Evolutionary conservation across 2,329 filamentous ascomycete genomes (phyloP).

Genomic region (Venturia nashicola): DNA sequence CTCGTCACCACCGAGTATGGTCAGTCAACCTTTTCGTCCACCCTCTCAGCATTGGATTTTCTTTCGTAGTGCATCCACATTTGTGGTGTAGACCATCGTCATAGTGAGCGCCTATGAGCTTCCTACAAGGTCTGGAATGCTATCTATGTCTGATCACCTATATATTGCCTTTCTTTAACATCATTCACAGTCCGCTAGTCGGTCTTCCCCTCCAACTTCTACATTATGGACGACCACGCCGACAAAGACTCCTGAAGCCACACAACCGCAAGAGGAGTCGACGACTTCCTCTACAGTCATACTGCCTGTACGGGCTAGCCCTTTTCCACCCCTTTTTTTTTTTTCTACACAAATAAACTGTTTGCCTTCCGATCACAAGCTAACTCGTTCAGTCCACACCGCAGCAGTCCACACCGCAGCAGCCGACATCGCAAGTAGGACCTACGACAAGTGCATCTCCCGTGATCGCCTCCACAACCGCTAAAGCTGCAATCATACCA

Average conservation of each 20-base stretch:
- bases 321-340: too few relatives aligned
- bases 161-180: not conserved
- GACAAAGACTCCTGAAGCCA: not conserved
- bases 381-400: not conserved
- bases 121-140: not conserved
- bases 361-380: not conserved
- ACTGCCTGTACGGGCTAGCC: not conserved
- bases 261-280: not conserved
- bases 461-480: constrained; percentile 1
- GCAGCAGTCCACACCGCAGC: not conserved
- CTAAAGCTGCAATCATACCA: constrained; percentile 10
- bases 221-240: not conserved
- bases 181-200: not conserved
- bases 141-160: not conserved
- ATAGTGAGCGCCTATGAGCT: not conserved
- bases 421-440: not conserved
- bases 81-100: not conserved
- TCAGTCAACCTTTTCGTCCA: constrained; percentile 1
- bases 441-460: not conserved
- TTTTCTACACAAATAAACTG: not conserved
- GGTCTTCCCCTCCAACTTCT: constrained; percentile 1
- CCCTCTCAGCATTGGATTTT: not conserved
- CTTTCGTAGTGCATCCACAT: not conserved
- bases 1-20: not conserved
- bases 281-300: not conserved